A percentile compares a stretch with the other conserved stretches of the same genome.
These are phyloP conservation scores for Galerina marginata DNA, from an alignment of 768 basidiomycete genomes.

Conservation along the genomic window DNA sequence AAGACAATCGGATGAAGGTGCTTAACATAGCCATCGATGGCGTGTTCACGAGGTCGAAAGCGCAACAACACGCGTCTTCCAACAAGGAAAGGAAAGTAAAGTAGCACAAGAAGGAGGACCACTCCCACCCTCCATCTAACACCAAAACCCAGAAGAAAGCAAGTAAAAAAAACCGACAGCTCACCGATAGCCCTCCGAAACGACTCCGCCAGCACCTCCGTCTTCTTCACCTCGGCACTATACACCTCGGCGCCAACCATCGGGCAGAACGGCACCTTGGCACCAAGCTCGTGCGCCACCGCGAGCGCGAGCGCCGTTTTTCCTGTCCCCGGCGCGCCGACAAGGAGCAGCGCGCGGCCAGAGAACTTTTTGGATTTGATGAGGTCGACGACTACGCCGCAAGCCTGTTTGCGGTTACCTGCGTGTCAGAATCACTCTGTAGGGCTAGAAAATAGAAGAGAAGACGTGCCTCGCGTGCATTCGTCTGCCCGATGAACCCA, in stretches of 20 bases:
- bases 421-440: neutral
- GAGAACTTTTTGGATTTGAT: slow-evolving; percentile 93
- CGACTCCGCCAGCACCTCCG: slow-evolving; percentile 93
- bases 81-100: too few relatives aligned
- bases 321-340: slow-evolving; percentile 96
- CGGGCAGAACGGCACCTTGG: slow-evolving; percentile 96
- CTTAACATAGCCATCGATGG: too few relatives aligned
- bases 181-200: slow-evolving; percentile 95
- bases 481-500: slow-evolving; percentile 90
- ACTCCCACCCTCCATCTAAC: neutral
- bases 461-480: slow-evolving; percentile 82
- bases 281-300: slow-evolving; percentile 91
- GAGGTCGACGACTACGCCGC: slow-evolving; percentile 88
- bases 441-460: neutral
- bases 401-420: too few relatives aligned
- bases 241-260: slow-evolving; percentile 99
- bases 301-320: slow-evolving; percentile 98
- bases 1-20: too few relatives aligned
- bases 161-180: slow-evolving; percentile 38
- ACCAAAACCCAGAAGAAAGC: too few relatives aligned
- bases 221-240: slow-evolving; percentile 97
- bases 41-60: too few relatives aligned
- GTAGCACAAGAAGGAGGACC: too few relatives aligned
- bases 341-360: slow-evolving; percentile 89
- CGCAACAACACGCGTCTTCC: too few relatives aligned